Conservation (phyloP, 2,329 filamentous ascomycete species). For the Fusarium sp. region DNA sequence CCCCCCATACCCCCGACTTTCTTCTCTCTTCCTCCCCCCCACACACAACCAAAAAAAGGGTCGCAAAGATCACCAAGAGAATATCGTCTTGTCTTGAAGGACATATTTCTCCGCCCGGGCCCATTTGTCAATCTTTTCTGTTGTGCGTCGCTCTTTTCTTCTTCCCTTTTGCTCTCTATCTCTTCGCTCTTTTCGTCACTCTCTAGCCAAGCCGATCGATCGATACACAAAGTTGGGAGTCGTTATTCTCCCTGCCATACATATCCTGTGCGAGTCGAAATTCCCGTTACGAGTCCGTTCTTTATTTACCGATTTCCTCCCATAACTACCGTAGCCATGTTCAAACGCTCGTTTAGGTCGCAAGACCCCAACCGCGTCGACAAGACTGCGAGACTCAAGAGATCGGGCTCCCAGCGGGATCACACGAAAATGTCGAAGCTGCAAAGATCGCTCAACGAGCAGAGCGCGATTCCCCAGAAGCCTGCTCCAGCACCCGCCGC, state of each 20-base stretch:
- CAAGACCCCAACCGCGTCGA: constrained; percentile 79
- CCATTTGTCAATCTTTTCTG: constrained; percentile 57
- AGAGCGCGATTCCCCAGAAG: constrained; percentile 49
- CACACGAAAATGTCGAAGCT: constrained; percentile 83
- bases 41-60: constrained; percentile 65
- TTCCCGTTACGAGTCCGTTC: constrained; percentile 41
- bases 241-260: constrained; percentile 4
- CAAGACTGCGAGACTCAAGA: constrained; percentile 87
- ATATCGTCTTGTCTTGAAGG: constrained; percentile 60
- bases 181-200: constrained; percentile 64
- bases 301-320: constrained; percentile 35
- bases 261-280: constrained; percentile 15
- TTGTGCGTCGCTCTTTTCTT: constrained; percentile 50
- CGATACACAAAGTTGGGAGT: constrained; percentile 38
- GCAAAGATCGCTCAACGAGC: constrained; percentile 79
- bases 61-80: constrained; percentile 65
- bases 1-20: constrained; percentile 20
- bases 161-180: constrained; percentile 42
- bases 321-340: constrained; percentile 69
- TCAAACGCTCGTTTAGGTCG: constrained; percentile 89
- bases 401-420: constrained; percentile 67
- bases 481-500: constrained; percentile 30
- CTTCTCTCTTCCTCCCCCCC: constrained; percentile 57
- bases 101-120: constrained; percentile 63
- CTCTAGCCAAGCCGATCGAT: constrained; percentile 51